Evolutionary conservation across 805 yeast species (phyloP).

Genomic region (Pichia heedii): DNA sequence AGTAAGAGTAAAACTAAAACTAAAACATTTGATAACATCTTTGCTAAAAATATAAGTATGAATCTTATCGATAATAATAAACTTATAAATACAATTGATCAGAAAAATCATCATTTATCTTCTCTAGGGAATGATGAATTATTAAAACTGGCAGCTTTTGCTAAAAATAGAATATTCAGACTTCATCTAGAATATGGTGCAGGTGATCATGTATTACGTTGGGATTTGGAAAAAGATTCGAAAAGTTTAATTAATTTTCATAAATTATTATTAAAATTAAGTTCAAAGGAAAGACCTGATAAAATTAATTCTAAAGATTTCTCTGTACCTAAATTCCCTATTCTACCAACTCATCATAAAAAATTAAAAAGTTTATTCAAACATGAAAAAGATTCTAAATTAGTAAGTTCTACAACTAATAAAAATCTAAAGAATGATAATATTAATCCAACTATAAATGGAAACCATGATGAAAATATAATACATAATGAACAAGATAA

Average conservation of each 20-base stretch:
- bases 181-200: conserved; percentile 88
- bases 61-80: too few relatives aligned
- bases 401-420: neutral
- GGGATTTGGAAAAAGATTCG: conserved; percentile 69
- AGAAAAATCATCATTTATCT: neutral
- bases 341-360: conserved; percentile 9
- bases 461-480: neutral
- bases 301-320: conserved; percentile 16
- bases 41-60: neutral
- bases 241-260: conserved; percentile 69
- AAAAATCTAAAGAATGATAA: neutral
- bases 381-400: conserved; percentile 1
- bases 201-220: conserved; percentile 65
- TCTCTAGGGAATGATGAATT: conserved; percentile 3
- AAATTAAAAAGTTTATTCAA: conserved; percentile 6
- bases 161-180: conserved; percentile 40
- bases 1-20: too few relatives aligned
- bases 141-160: conserved; percentile 3
- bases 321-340: conserved; percentile 32
- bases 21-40: neutral
- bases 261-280: conserved; percentile 38
- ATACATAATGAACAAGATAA: neutral
- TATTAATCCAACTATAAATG: neutral
- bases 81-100: neutral
- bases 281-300: conserved; percentile 7